phyloP scores from a whole-genome alignment of 192 early-diverging fungal genomes.

The Backusella mclennaniae region DNA sequence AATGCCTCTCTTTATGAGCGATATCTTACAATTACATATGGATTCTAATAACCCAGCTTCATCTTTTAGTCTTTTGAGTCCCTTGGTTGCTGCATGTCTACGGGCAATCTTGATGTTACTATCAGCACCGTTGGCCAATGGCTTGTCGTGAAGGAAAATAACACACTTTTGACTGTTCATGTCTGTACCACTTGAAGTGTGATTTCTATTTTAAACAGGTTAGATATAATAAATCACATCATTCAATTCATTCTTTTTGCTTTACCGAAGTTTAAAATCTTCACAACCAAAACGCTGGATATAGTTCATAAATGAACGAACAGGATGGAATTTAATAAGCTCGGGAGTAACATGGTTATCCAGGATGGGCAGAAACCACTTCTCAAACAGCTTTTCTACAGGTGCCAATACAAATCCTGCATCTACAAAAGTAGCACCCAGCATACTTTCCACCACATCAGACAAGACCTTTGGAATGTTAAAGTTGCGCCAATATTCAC shows the following conservation, averaged over 20 bases:
- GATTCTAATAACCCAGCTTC: constrained; percentile 26
- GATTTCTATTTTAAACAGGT: constrained; percentile 32
- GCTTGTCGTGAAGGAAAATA: constrained; percentile 40
- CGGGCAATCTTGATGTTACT: constrained; percentile 41
- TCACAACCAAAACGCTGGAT: constrained; percentile 46
- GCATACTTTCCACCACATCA: constrained; percentile 85
- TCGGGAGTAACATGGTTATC: constrained; percentile 44
- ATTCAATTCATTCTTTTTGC: not conserved
- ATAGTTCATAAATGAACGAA: constrained; percentile 32
- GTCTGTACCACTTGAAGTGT: constrained; percentile 17
- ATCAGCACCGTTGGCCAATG: constrained; percentile 26
- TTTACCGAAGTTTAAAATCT: constrained; percentile 38
- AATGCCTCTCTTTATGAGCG: not conserved
- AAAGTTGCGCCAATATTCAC: constrained; percentile 79
- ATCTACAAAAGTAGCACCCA: constrained; percentile 89
- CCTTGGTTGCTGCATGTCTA: constrained; percentile 35
- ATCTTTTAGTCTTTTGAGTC: constrained; percentile 29
- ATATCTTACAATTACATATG: constrained; percentile 36
- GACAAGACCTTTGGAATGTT: constrained; percentile 85
- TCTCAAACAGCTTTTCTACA: constrained; percentile 40
- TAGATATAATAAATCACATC: not conserved
- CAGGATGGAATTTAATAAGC: constrained; percentile 46
- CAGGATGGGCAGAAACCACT: constrained; percentile 38
- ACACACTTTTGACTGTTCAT: constrained; percentile 33
- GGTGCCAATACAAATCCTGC: constrained; percentile 62